These are phyloP conservation scores for Polytrichum formosum DNA, from an alignment of 225 moss, liverwort and hornwort genomes.

Conservation along the genomic window DNA sequence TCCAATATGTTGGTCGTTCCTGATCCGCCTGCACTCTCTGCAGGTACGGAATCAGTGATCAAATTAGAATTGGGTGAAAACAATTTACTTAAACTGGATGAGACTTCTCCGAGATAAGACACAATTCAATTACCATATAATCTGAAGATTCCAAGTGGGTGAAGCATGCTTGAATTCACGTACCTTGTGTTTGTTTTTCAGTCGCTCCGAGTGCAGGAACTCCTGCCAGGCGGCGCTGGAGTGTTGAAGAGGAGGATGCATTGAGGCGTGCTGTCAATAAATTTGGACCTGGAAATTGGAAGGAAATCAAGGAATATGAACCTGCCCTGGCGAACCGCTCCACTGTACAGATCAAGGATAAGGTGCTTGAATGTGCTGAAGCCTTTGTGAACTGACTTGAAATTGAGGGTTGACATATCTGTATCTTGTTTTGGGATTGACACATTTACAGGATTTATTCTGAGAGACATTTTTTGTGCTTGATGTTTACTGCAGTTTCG, in stretches of 20 bases:
- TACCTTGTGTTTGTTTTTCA: not conserved
- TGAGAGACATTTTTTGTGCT: not conserved
- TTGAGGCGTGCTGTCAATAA: constrained; percentile 24
- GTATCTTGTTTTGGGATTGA: too few species aligned
- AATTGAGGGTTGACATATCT: too few species aligned
- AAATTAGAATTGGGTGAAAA: too few species aligned
- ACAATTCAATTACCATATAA: too few species aligned
- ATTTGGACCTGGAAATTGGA: constrained; percentile 35
- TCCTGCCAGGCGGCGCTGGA: constrained; percentile 27
- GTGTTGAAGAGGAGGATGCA: constrained; percentile 38
- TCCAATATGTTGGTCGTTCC: constrained; percentile 13
- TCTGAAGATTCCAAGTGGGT: not conserved
- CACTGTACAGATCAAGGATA: constrained; percentile 38
- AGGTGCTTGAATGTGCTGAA: constrained; percentile 13
- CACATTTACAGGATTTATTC: too few species aligned
- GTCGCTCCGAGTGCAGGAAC: constrained; percentile 13
- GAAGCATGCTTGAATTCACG: not conserved
- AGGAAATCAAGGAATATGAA: constrained; percentile 28
- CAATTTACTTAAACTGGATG: too few species aligned
- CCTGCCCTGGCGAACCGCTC: constrained; percentile 56
- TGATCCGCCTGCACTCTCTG: constrained; percentile 14
- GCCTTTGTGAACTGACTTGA: not conserved
- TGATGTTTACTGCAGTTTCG: constrained; percentile 26
- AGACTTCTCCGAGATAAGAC: too few species aligned
- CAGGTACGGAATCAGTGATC: too few species aligned